phyloP scores from a whole-genome alignment of 768 basidiomycete species.

The Kockovaella imperatae region DNA sequence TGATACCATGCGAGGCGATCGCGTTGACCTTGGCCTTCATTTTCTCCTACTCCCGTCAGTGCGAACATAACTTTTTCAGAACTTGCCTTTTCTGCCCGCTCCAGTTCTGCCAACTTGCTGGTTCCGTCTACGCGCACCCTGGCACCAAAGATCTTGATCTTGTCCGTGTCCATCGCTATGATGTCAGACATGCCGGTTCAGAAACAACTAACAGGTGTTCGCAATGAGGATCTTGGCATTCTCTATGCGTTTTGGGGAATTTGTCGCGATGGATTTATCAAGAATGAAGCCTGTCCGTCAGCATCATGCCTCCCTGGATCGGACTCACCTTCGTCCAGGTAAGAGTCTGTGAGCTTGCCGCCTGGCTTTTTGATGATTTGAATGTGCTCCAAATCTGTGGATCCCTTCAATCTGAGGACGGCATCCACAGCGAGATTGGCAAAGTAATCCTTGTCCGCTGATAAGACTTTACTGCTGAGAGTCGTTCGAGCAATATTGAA shows the following conservation, averaged over 20 bases:
- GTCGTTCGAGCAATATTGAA: conserved; percentile 97
- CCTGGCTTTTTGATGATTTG: conserved; percentile 99
- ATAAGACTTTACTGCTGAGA: conserved; percentile 86
- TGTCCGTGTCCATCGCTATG: conserved; percentile 98
- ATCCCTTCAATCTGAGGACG: conserved; percentile 87
- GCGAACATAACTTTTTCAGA: background rate
- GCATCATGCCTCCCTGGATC: background rate
- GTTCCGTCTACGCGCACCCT: conserved; percentile 91
- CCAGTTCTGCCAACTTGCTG: conserved; percentile 93
- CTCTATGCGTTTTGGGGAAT: conserved; percentile 89
- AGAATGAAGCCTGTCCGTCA: conserved; percentile 75
- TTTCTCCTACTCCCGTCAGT: conserved; percentile 66
- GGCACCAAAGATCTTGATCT: conserved; percentile 98
- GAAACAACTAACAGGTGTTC: conserved; percentile 71
- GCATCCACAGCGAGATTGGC: conserved; percentile 96
- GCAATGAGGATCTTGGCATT: conserved; percentile 94
- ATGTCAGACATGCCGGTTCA: background rate
- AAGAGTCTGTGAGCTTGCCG: conserved; percentile 94
- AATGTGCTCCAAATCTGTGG: conserved; percentile 93
- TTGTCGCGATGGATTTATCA: conserved; percentile 87
- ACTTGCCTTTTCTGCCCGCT: conserved; percentile 80
- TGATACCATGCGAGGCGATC: conserved; percentile 90
- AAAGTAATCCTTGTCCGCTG: conserved; percentile 96
- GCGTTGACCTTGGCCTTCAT: conserved; percentile 97
- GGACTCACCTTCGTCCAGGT: conserved; percentile 80